Evolutionary conservation across 495 filamentous ascomycete species (phyloP).

Genomic region (Collariella sp.): DNA sequence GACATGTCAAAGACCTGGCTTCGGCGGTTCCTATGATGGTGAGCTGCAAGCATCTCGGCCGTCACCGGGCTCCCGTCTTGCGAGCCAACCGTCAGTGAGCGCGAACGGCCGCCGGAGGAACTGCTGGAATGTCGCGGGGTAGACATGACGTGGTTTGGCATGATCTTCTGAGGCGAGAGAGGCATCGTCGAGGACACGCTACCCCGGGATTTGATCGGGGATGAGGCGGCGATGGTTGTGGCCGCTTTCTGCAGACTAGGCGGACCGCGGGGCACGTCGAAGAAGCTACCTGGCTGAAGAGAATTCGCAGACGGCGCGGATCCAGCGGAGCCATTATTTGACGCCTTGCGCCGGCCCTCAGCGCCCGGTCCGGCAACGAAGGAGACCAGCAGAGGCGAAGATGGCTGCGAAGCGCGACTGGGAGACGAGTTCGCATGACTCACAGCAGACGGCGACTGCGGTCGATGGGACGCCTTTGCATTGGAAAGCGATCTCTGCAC

Average conservation of each 20-base stretch:
- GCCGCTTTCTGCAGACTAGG: constrained; percentile 51
- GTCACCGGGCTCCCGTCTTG: constrained; percentile 70
- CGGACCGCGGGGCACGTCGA: constrained; percentile 58
- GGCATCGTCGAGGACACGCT: constrained; percentile 41
- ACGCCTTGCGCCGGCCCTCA: constrained; percentile 53
- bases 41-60: constrained; percentile 57
- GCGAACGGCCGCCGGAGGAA: constrained; percentile 49
- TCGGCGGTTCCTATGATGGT: constrained; percentile 80
- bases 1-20: constrained; percentile 96
- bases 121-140: constrained; percentile 40
- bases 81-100: constrained; percentile 90
- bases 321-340: constrained; percentile 74
- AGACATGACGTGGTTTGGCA: constrained; percentile 27
- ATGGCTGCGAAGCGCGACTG: constrained; percentile 80
- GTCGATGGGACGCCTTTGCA: constrained; percentile 64
- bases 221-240: constrained; percentile 55
- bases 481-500: constrained; percentile 76
- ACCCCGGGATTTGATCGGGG: constrained; percentile 67
- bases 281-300: constrained; percentile 64
- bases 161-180: constrained; percentile 42
- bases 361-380: constrained; percentile 66
- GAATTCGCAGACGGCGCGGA: constrained; percentile 69
- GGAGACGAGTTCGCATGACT: constrained; percentile 80
- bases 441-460: constrained; percentile 72
- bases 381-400: constrained; percentile 84